Evolutionary conservation across 495 filamentous ascomycete species (phyloP).

Genomic region (Aspergillus heteromorphus): DNA sequence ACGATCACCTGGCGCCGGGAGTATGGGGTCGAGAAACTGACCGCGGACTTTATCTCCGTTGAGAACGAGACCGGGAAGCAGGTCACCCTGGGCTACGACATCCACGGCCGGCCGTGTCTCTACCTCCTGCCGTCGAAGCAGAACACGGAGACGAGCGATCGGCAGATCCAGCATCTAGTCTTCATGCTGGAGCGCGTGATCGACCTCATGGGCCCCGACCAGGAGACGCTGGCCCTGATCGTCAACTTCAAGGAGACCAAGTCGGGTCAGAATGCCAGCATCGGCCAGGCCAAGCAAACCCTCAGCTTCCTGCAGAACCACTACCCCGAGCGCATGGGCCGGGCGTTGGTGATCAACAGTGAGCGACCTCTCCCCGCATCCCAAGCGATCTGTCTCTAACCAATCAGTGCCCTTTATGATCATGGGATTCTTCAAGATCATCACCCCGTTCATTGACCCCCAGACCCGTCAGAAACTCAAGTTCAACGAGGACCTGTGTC

Average conservation of each 20-base stretch:
- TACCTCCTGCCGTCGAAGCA: slow-evolving; percentile 85
- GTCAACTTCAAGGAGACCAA: slow-evolving; percentile 83
- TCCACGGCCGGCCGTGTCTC: slow-evolving; percentile 73
- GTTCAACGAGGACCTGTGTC: slow-evolving; percentile 82
- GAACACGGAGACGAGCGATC: slow-evolving; percentile 83
- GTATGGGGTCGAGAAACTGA: slow-evolving; percentile 69
- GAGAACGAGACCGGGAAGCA: slow-evolving; percentile 98
- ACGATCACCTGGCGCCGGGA: slow-evolving; percentile 87
- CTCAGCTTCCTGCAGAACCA: slow-evolving; percentile 88
- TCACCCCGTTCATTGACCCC: slow-evolving; percentile 94
- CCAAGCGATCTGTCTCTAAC: background rate
- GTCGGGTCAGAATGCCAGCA: slow-evolving; percentile 67
- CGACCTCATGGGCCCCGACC: slow-evolving; percentile 77
- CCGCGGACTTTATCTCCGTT: slow-evolving; percentile 74
- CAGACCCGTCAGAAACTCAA: slow-evolving; percentile 84
- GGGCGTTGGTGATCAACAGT: slow-evolving; percentile 83
- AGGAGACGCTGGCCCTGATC: slow-evolving; percentile 78
- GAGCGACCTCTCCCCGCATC: slow-evolving; percentile 21
- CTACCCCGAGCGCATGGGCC: slow-evolving; percentile 89
- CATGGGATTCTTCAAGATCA: slow-evolving; percentile 86
- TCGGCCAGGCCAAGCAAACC: slow-evolving; percentile 71
- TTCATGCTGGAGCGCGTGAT: slow-evolving; percentile 90
- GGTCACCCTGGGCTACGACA: slow-evolving; percentile 81
- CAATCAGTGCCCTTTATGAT: slow-evolving; percentile 76
- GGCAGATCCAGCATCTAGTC: slow-evolving; percentile 89